These are phyloP conservation scores for Talaromyces sp. DNA, from an alignment of 2,329 filamentous ascomycete genomes.

Conservation along the genomic window DNA sequence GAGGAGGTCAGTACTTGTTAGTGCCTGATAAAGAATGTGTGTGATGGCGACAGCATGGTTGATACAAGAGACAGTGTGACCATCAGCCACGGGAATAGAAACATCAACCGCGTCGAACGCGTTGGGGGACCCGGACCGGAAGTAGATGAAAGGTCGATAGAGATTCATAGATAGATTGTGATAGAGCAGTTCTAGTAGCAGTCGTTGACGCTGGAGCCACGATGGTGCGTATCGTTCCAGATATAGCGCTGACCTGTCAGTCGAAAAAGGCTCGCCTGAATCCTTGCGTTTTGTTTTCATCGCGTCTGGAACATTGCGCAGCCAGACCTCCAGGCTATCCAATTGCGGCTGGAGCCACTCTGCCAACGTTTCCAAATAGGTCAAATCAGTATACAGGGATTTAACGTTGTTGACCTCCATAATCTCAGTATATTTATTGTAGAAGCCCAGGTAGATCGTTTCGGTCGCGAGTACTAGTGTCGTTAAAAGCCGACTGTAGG, in stretches of 20 bases:
- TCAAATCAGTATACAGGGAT: constrained; percentile 25
- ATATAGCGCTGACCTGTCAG: constrained; percentile 28
- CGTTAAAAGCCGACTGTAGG: constrained; percentile 27
- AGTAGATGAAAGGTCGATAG: constrained; percentile 37
- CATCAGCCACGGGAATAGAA: constrained; percentile 19
- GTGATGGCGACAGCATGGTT: constrained; percentile 34
- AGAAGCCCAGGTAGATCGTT: constrained; percentile 30
- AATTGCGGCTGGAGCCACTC: constrained; percentile 22
- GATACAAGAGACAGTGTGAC: constrained; percentile 22
- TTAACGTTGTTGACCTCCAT: constrained; percentile 14
- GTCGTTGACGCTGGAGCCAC: constrained; percentile 39
- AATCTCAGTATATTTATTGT: constrained; percentile 21
- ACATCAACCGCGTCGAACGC: constrained; percentile 4
- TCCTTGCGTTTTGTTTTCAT: constrained; percentile 34
- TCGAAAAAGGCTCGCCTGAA: constrained; percentile 30
- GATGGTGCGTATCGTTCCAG: constrained; percentile 32
- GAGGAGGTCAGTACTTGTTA: constrained; percentile 25
- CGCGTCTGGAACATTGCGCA: constrained; percentile 29
- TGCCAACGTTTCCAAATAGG: constrained; percentile 25
- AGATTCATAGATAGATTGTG: constrained; percentile 34
- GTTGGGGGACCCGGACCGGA: constrained; percentile 12
- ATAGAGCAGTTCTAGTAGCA: constrained; percentile 38
- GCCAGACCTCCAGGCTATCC: constrained; percentile 25
- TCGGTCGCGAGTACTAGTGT: constrained; percentile 30
- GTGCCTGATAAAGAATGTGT: constrained; percentile 33